A percentile compares a stretch with the other conserved stretches of the same genome.
These are phyloP conservation scores for Globisporangium megalacanthum DNA, from an alignment of 352 stramenopile genomes.

Conservation along the genomic window DNA sequence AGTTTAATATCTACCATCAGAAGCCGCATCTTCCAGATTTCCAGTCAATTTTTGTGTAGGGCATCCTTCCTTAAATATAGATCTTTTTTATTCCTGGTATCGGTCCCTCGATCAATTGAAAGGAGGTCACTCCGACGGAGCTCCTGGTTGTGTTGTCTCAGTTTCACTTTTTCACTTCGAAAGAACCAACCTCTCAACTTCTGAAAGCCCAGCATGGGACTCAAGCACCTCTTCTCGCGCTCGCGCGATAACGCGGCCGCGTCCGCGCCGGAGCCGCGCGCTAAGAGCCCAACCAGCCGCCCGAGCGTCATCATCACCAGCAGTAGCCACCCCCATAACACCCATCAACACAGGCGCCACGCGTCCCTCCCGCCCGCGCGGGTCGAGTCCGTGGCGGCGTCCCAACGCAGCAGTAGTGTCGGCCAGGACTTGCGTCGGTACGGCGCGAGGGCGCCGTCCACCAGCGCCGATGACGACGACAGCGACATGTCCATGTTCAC, in stretches of 20 bases:
- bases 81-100: too few species aligned
- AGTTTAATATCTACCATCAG: too few species aligned
- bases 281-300: constrained; percentile 6
- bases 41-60: too few species aligned
- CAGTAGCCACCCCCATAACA: background rate
- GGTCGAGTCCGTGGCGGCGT: background rate
- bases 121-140: too few species aligned
- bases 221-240: constrained; percentile 58
- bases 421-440: background rate
- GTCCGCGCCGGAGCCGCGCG: background rate
- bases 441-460: background rate
- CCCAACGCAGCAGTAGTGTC: constrained; percentile 11
- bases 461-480: background rate
- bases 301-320: constrained; percentile 5
- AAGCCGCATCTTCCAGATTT: too few species aligned
- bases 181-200: too few species aligned
- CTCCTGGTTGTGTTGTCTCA: too few species aligned
- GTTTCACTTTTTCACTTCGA: too few species aligned
- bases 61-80: too few species aligned
- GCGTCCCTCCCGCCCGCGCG: constrained; percentile 5
- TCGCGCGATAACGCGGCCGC: constrained; percentile 19
- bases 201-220: constrained; percentile 28
- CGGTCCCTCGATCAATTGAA: too few species aligned
- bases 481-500: constrained; percentile 9
- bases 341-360: constrained; percentile 6